Evolutionary conservation across 371 early-diverging fungal genomes (phyloP), one percentile per base, ranked within the genome.

Genomic region (Haplosporangium sp.): DNA sequence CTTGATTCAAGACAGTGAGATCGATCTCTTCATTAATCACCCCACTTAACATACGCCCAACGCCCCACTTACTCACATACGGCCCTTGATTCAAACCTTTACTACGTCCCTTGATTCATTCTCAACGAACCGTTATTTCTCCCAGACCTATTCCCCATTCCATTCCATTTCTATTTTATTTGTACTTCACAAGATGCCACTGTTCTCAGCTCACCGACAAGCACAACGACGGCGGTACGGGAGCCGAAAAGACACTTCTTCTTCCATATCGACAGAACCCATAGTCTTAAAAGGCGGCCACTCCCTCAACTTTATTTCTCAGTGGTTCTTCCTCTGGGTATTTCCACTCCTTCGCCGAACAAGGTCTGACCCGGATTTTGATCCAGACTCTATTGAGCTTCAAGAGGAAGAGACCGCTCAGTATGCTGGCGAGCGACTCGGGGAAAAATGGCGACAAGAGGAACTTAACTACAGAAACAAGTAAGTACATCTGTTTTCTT

Each of bases 261-360:
- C 76, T 11, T 64, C 68, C 11, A 9, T 41, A 14, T 72, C 53
- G 5, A 55, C 52, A 6, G 43, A 37, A 2, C 79, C 72, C 12
- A 64, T 77, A n/a, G 61, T 77, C 1, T 50, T 77, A 23, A 71
- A 77, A n/a, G 69, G 79, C 12, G 81, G 81, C 40, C 67, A 67
- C 37, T 83, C 87, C 5, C 29, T 61, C 54, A 84, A 85, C 60
- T 54, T 83, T 45, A 14, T 85, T 21, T 86, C 86, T 5, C 79
- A 77, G 46, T 82, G 87, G 65, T 81, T 89, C 64, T 86, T 87
- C 51, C 52, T 83, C 5, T 90, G 90, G 89, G 84, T 86, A 14
- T 75, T 87, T 52, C 63, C 82, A 0, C 81, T 90, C 37, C 66
- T 90, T 16, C 67, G 62, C 42, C 64, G 72, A 23, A 47, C 67